Percentiles rank a stretch among this genome's conserved stretches.
Evolutionary conservation across 441 rosid species (phyloP).

Genomic region (Codiaeum variegatum): DNA sequence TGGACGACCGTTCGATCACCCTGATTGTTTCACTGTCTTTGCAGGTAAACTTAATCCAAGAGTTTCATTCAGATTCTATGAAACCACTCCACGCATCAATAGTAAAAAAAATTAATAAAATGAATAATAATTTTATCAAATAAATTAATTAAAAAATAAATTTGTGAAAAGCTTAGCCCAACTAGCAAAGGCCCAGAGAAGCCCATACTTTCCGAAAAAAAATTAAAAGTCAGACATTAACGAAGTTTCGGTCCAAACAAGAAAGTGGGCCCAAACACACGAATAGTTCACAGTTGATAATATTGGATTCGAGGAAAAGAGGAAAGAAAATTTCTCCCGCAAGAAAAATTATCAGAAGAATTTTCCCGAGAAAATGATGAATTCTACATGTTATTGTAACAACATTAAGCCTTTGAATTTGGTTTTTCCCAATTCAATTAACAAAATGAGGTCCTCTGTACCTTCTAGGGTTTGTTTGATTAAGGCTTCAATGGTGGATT

Average conservation of each 20-base stretch:
- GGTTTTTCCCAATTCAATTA: neutral
- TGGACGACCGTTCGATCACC: no score
- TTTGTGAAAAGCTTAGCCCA: neutral
- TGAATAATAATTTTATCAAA: no score
- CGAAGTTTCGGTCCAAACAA: conserved; percentile 2
- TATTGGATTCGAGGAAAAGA: no score
- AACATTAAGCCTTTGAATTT: neutral
- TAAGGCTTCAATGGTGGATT: conserved; percentile 66
- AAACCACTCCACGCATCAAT: no score
- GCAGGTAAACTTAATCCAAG: no score
- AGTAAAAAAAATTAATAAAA: no score
- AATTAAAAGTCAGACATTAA: neutral
- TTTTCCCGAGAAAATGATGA: neutral
- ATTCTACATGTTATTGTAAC: conserved; percentile 9
- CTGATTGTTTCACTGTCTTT: no score
- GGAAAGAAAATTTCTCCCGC: neutral
- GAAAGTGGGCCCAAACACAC: conserved; percentile 4
- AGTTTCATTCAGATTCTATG: no score
- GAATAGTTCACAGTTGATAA: neutral
- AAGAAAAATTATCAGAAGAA: neutral
- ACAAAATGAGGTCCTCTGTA: neutral
- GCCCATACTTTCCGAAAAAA: neutral
- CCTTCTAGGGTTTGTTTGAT: conserved; percentile 20
- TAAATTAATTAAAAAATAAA: no score
- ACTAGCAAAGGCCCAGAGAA: neutral